Evolutionary conservation across 768 basidiomycete species (phyloP).

Genomic region (Lentinula lateritia): DNA sequence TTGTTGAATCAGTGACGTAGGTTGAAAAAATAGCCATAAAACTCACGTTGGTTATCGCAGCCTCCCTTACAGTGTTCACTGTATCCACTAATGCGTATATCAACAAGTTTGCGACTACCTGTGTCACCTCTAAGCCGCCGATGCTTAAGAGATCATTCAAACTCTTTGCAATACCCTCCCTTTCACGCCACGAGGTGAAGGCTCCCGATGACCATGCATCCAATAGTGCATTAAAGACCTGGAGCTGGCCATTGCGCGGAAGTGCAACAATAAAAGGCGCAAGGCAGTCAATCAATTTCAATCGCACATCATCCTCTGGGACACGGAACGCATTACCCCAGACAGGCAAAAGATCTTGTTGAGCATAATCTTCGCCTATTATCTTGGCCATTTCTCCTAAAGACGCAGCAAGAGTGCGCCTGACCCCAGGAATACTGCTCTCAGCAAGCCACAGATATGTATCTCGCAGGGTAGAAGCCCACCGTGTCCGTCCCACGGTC

Average conservation of each 20-base stretch:
- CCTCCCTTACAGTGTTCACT: slow-evolving; percentile 83
- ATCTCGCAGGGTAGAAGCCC: slow-evolving; percentile 60
- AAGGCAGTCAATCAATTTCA: slow-evolving; percentile 65
- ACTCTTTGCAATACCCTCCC: slow-evolving; percentile 60
- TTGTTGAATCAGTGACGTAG: slow-evolving; percentile 6
- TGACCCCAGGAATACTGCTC: slow-evolving; percentile 58
- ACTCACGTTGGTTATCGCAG: slow-evolving; percentile 63
- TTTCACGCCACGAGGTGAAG: slow-evolving; percentile 72
- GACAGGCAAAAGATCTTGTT: slow-evolving; percentile 62
- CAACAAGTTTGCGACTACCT: slow-evolving; percentile 46
- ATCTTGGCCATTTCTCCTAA: slow-evolving; percentile 87
- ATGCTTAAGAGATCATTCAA: slow-evolving; percentile 43
- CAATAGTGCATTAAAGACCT: slow-evolving; percentile 40
- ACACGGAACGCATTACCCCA: slow-evolving; percentile 58
- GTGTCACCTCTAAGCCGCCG: slow-evolving; percentile 29
- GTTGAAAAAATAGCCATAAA: neutral
- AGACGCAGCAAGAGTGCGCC: slow-evolving; percentile 79
- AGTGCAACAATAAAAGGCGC: slow-evolving; percentile 52
- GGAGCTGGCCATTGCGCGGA: slow-evolving; percentile 37
- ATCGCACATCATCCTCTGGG: slow-evolving; percentile 66
- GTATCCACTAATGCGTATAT: slow-evolving; percentile 63
- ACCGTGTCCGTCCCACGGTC: slow-evolving; percentile 70
- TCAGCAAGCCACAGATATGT: slow-evolving; percentile 62
- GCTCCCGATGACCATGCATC: slow-evolving; percentile 51
- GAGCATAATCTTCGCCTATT: slow-evolving; percentile 65